Evolutionary conservation across 2,329 filamentous ascomycete species (phyloP).

Genomic region (Tolypocladium paradoxum): DNA sequence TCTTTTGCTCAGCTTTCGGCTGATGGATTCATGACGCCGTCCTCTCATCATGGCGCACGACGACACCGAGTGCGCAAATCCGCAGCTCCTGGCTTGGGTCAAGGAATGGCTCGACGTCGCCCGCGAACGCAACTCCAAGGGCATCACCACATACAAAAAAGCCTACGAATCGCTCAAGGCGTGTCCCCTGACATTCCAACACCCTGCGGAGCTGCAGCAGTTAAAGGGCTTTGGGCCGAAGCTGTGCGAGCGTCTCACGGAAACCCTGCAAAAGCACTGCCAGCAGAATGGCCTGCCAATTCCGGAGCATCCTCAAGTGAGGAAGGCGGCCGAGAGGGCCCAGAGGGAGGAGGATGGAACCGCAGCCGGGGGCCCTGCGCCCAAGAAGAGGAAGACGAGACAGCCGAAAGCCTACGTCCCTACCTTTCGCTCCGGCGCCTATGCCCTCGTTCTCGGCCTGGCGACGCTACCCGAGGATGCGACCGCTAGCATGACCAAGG

Average conservation of each 20-base stretch:
- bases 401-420: constrained; percentile 62
- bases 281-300: constrained; percentile 55
- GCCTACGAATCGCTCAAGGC: constrained; percentile 68
- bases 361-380: constrained; percentile 20
- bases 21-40: neutral
- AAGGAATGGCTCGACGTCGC: constrained; percentile 68
- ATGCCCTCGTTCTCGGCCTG: constrained; percentile 60
- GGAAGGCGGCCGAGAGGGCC: constrained; percentile 23
- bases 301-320: constrained; percentile 45
- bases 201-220: constrained; percentile 62
- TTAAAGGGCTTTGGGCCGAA: constrained; percentile 67
- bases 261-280: constrained; percentile 49
- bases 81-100: constrained; percentile 61
- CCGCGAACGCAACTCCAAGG: constrained; percentile 58
- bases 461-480: constrained; percentile 46
- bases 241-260: constrained; percentile 58
- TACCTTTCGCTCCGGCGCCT: constrained; percentile 59
- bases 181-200: constrained; percentile 59
- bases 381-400: constrained; percentile 43
- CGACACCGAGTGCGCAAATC: constrained; percentile 49
- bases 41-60: constrained; percentile 5
- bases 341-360: constrained; percentile 24
- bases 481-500: constrained; percentile 49
- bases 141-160: constrained; percentile 59
- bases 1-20: neutral